Evolutionary conservation across 2,329 filamentous ascomycete genomes (phyloP).

Genomic region (Dactylonectria macrodidyma): DNA sequence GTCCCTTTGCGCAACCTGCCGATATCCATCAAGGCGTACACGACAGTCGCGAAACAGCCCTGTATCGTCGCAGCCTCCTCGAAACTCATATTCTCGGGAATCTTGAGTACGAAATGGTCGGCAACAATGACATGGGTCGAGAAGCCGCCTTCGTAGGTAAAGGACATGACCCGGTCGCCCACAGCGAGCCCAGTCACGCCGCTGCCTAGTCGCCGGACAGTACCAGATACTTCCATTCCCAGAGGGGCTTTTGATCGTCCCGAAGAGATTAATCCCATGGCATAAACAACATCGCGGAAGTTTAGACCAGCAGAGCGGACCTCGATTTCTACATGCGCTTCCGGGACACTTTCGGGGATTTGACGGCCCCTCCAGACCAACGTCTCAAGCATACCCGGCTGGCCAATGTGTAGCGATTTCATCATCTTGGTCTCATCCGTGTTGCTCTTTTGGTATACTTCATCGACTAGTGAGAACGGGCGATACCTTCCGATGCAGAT

Average conservation of each 20-base stretch:
- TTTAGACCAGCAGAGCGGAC: slow-evolving; percentile 25
- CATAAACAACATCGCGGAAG: slow-evolving; percentile 25
- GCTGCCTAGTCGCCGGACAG: slow-evolving; percentile 13
- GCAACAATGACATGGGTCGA: slow-evolving; percentile 20
- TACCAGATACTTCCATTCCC: slow-evolving; percentile 14
- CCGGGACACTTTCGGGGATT: not conserved
- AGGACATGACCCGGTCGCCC: slow-evolving; percentile 44
- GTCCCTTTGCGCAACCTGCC: slow-evolving; percentile 51
- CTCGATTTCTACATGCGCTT: slow-evolving; percentile 7
- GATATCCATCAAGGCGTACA: slow-evolving; percentile 32
- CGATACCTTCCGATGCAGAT: slow-evolving; percentile 24
- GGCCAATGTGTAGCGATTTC: slow-evolving; percentile 14
- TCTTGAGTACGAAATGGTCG: slow-evolving; percentile 38
- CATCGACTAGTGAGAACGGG: not conserved
- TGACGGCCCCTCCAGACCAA: slow-evolving; percentile 5
- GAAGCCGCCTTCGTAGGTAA: slow-evolving; percentile 20
- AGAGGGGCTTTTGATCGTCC: not conserved
- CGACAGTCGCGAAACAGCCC: slow-evolving; percentile 51
- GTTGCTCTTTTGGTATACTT: not conserved
- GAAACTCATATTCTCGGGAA: slow-evolving; percentile 54
- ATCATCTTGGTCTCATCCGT: not conserved
- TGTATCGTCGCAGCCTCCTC: slow-evolving; percentile 53
- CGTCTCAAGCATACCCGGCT: slow-evolving; percentile 16
- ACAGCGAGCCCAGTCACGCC: slow-evolving; percentile 17
- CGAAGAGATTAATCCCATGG: slow-evolving; percentile 25